These are phyloP conservation scores for Paramarasmius palmivorus DNA, from an alignment of 1,284 basidiomycete genomes.

Conservation along the genomic window DNA sequence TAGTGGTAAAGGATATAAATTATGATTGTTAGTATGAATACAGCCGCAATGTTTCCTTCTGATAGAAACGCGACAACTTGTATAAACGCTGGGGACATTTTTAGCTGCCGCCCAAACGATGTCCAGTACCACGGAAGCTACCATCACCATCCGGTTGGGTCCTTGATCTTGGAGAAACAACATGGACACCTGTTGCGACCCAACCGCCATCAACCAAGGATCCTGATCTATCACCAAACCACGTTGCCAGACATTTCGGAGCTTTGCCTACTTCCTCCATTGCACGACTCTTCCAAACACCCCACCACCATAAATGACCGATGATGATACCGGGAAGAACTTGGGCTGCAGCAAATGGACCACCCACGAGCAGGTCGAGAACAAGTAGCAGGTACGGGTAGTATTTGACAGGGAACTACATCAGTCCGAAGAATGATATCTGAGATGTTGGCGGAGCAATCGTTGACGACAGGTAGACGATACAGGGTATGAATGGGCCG, in stretches of 20 bases:
- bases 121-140: conserved; percentile 10
- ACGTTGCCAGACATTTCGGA: conserved; percentile 10
- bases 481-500: conserved; percentile 63
- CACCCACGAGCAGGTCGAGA: conserved; percentile 69
- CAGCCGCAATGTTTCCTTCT: too few relatives aligned
- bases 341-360: conserved; percentile 54
- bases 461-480: conserved; percentile 32
- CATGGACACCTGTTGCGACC: too few relatives aligned
- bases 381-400: conserved; percentile 75
- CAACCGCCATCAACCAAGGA: too few relatives aligned
- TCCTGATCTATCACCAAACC: neutral
- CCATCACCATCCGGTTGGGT: conserved; percentile 3
- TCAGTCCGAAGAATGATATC: conserved; percentile 73
- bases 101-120: too few relatives aligned
- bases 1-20: conserved; percentile 29
- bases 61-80: too few relatives aligned
- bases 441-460: conserved; percentile 65
- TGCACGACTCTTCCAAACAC: conserved; percentile 46
- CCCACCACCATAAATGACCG: conserved; percentile 81
- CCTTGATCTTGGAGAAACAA: too few relatives aligned
- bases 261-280: conserved; percentile 28
- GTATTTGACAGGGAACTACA: conserved; percentile 70
- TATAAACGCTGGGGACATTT: too few relatives aligned
- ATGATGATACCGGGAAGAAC: conserved; percentile 70
- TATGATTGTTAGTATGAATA: conserved; percentile 16